Conservation (phyloP, 108 stramenopile genomes). For the Schizochytrium sp. region DNA sequence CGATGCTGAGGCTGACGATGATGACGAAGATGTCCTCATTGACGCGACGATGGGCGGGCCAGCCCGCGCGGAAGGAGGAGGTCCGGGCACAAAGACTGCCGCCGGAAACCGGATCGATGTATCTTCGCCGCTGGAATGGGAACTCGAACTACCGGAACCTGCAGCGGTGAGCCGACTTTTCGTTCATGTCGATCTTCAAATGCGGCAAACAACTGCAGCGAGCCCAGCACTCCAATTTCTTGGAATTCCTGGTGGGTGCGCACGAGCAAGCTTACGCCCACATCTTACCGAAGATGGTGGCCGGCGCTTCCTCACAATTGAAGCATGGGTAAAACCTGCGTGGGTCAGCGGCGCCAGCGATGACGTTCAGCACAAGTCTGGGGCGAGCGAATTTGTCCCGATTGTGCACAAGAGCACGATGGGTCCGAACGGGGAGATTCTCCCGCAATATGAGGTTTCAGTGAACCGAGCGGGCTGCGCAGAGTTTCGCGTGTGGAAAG, state of each 20-base stretch:
- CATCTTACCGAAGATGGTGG: background rate
- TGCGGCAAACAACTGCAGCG: background rate
- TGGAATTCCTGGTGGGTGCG: background rate
- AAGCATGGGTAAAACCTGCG: background rate
- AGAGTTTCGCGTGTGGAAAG: background rate
- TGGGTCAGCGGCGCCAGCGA: background rate
- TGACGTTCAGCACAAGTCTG: too few species aligned
- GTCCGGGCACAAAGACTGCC: too few species aligned
- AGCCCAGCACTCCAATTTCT: background rate
- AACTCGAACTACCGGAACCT: slow-evolving; percentile 2
- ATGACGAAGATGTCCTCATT: background rate
- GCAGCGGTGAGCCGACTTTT: background rate
- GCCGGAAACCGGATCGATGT: too few species aligned
- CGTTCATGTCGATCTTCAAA: background rate
- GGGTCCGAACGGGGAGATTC: background rate
- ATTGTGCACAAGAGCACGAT: background rate
- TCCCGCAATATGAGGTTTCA: background rate
- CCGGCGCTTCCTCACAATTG: background rate
- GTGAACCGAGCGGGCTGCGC: background rate
- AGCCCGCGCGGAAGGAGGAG: too few species aligned
- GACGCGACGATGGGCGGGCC: background rate
- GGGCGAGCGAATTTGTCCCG: background rate
- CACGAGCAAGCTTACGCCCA: background rate
- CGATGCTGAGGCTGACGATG: background rate
- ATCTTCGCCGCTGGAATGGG: background rate